A percentile compares a stretch with the other conserved stretches of the same genome.
phyloP scores from a whole-genome alignment of 306 rosid species.

The Dalbergia cultrata region DNA sequence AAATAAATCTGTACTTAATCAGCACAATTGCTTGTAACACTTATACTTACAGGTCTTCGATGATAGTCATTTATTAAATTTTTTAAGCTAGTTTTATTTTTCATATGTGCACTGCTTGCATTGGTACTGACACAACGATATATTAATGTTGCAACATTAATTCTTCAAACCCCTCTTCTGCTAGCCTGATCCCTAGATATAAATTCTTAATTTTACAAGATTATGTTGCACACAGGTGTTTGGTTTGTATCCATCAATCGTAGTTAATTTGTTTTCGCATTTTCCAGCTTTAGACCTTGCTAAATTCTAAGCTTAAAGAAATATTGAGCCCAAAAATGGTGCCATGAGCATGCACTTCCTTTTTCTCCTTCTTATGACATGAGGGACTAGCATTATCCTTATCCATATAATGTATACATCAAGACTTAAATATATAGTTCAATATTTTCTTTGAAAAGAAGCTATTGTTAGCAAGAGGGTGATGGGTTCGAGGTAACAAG shows the following conservation, averaged over 20 bases:
- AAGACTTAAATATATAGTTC: neutral
- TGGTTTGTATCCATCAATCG: neutral
- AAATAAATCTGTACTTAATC: neutral
- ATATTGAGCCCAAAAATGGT: neutral
- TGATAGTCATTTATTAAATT: constrained; percentile 3
- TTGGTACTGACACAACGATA: neutral
- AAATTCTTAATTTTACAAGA: too few relatives aligned
- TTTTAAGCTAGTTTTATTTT: neutral
- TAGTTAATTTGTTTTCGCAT: constrained; percentile 5
- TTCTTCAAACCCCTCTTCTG: too few relatives aligned
- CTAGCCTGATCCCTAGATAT: too few relatives aligned
- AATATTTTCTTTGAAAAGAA: neutral
- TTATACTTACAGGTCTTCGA: constrained; percentile 22
- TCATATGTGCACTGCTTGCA: constrained; percentile 8
- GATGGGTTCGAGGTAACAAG: constrained; percentile 36
- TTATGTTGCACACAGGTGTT: too few relatives aligned
- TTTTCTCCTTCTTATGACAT: constrained; percentile 27
- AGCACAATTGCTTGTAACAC: neutral
- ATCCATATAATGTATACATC: neutral
- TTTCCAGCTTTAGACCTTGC: constrained; percentile 16
- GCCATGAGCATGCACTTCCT: neutral
- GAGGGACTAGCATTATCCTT: constrained; percentile 6
- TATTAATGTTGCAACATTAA: too few relatives aligned
- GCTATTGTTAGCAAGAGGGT: constrained; percentile 12
- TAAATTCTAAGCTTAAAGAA: constrained; percentile 31